These are phyloP conservation scores for Melanogaster broomeanus DNA, from an alignment of 768 basidiomycete genomes.

Conservation along the genomic window DNA sequence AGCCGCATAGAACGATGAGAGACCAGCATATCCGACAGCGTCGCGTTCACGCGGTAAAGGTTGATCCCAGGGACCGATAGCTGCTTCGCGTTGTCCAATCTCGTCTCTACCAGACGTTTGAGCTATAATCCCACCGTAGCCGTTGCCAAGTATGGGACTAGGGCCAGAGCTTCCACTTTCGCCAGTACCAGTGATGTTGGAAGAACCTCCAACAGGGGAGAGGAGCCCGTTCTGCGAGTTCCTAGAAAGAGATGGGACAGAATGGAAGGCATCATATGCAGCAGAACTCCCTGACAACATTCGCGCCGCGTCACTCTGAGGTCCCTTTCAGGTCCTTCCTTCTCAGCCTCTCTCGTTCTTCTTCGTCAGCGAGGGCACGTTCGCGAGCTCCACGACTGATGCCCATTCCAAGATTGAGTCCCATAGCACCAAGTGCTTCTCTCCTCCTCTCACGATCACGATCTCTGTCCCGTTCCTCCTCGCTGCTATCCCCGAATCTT, in stretches of 20 bases:
- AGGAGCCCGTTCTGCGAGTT: constrained; percentile 25
- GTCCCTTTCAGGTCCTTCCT: constrained; percentile 52
- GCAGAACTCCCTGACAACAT: constrained; percentile 43
- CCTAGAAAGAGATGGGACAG: constrained; percentile 41
- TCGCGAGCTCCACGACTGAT: constrained; percentile 58
- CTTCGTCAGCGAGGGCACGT: constrained; percentile 61
- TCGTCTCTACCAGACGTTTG: constrained; percentile 30
- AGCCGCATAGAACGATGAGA: constrained; percentile 28
- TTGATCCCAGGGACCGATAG: constrained; percentile 34
- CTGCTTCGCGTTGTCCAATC: constrained; percentile 17
- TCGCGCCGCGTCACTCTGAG: constrained; percentile 37
- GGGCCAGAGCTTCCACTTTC: constrained; percentile 16
- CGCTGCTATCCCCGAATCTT: constrained; percentile 30
- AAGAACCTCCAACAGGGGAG: constrained; percentile 12
- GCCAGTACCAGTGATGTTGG: constrained; percentile 8
- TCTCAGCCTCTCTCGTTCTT: constrained; percentile 52
- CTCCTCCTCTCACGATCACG: constrained; percentile 46
- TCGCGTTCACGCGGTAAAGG: constrained; percentile 36
- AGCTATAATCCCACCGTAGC: constrained; percentile 26
- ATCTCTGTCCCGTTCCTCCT: constrained; percentile 46
- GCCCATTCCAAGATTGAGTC: constrained; percentile 34
- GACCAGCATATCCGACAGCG: constrained; percentile 14
- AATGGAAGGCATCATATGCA: constrained; percentile 81
- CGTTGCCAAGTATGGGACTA: constrained; percentile 23
- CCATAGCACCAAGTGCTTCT: constrained; percentile 43